These are phyloP conservation scores for Penicillium macrosclerotiorum DNA, from an alignment of 495 filamentous ascomycete genomes.

Conservation along the genomic window DNA sequence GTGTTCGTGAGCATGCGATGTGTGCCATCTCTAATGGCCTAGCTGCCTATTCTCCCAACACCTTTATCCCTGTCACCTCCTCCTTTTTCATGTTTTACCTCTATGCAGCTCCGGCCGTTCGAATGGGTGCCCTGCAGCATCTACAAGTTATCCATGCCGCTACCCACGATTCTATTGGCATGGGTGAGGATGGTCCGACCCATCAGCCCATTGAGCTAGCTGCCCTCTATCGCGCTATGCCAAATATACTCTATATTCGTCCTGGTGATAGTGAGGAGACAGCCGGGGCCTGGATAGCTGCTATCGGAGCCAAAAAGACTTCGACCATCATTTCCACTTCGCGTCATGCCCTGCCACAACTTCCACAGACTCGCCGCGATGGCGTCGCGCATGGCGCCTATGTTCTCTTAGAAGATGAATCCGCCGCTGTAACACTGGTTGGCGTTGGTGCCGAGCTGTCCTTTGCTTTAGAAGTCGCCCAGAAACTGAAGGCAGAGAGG, in stretches of 20 bases:
- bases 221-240: conserved; percentile 58
- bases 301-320: conserved; percentile 42
- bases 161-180: conserved; percentile 60
- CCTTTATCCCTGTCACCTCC: conserved; percentile 52
- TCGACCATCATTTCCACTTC: conserved; percentile 49
- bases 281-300: conserved; percentile 52
- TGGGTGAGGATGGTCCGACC: conserved; percentile 60
- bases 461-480: conserved; percentile 42
- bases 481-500: conserved; percentile 28
- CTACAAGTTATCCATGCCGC: conserved; percentile 58
- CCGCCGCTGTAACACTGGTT: conserved; percentile 47
- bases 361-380: conserved; percentile 38
- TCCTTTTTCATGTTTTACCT: conserved; percentile 64
- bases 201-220: conserved; percentile 61
- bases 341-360: conserved; percentile 45
- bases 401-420: conserved; percentile 41
- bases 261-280: conserved; percentile 57
- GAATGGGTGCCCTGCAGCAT: conserved; percentile 57
- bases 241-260: conserved; percentile 57
- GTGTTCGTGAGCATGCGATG: conserved; percentile 54
- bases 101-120: conserved; percentile 56
- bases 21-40: conserved; percentile 51
- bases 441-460: conserved; percentile 48
- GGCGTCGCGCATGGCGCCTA: conserved; percentile 45
- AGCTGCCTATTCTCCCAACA: conserved; percentile 48